These are phyloP conservation scores for Pseudisothecium myosuroides DNA, from an alignment of 225 moss, liverwort and hornwort genomes.

Conservation along the genomic window DNA sequence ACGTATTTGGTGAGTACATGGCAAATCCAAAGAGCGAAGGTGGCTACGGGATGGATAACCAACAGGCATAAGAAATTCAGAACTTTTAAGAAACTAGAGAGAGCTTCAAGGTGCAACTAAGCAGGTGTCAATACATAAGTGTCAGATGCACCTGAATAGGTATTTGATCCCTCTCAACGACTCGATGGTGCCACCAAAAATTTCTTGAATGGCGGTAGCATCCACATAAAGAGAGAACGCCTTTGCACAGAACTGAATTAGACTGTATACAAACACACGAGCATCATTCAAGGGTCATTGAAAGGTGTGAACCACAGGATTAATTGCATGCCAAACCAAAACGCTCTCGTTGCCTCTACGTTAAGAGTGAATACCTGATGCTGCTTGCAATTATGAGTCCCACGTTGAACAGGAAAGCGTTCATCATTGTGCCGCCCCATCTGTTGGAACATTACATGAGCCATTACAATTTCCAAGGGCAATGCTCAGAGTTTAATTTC, in stretches of 20 bases:
- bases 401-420: conserved; percentile 89
- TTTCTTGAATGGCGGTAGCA: conserved; percentile 94
- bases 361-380: conserved; percentile 43
- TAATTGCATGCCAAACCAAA: neutral
- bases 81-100: neutral
- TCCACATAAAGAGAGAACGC: conserved; percentile 86
- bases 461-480: neutral
- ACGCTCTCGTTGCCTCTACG: neutral
- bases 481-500: neutral
- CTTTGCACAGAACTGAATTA: conserved; percentile 89
- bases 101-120: neutral
- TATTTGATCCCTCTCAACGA: conserved; percentile 87
- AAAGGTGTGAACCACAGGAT: neutral
- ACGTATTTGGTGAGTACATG: neutral
- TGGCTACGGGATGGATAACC: neutral
- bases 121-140: neutral
- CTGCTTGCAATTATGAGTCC: conserved; percentile 93
- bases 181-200: conserved; percentile 88
- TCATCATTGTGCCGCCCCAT: conserved; percentile 88
- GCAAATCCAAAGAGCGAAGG: neutral
- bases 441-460: conserved; percentile 10
- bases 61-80: neutral
- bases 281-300: neutral
- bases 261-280: conserved; percentile 22
- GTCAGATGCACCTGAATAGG: conserved; percentile 49